Evolutionary conservation across 129 eudicot genomes (phyloP), one percentile per base, ranked within the genome.

Genomic region (Oenanthe sinensis): DNA sequence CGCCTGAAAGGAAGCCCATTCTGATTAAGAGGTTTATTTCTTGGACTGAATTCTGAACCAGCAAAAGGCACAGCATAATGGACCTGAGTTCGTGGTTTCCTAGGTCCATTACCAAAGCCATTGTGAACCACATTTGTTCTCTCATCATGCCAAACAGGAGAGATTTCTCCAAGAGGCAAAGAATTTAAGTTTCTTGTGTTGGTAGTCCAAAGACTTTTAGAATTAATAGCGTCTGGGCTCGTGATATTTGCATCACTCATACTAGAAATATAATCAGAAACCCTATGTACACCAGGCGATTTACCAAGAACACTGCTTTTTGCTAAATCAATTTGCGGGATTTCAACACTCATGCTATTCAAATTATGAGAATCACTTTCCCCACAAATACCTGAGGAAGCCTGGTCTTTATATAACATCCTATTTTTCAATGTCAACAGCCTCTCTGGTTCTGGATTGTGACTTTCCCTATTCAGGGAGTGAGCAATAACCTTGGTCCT

Each of bases 71-170:
- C 44, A 45, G 93, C 75, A 85, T 94, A 89, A 39, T 86, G 95
- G 47, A 94, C 98, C 84, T 91, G 98, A 17, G 96, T 89, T 49
- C 93, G 89, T 39, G 96, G 98, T 87, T 88, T 94, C 87, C 88
- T 91, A 30, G 97, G 96, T 77, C 98, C 93, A 65, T 78, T 85
- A 47, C 91, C 81, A 73, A 92, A 88, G 47, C 87, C 98, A 87
- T 33, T 60, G 36, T 60, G 68, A 60, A 60, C 16, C n/a, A 20
- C 36, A 30, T 67, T 67, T 30, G 42, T 67, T 33, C 22, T 67
- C 68, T n/a, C 68, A 10, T 33, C 68, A 60, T 60, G 68, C 68
- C 68, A 60, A 60, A 24, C 68, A 24, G 68, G 68, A 60, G 68
- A 60, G 68, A 60, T 60, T 60, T 60, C 68, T 60, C 36, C 68